Percentiles rank a stretch among this genome's conserved stretches.
These are phyloP conservation scores for Inga oerstediana DNA, from an alignment of 306 rosid species.

Conservation along the genomic window DNA sequence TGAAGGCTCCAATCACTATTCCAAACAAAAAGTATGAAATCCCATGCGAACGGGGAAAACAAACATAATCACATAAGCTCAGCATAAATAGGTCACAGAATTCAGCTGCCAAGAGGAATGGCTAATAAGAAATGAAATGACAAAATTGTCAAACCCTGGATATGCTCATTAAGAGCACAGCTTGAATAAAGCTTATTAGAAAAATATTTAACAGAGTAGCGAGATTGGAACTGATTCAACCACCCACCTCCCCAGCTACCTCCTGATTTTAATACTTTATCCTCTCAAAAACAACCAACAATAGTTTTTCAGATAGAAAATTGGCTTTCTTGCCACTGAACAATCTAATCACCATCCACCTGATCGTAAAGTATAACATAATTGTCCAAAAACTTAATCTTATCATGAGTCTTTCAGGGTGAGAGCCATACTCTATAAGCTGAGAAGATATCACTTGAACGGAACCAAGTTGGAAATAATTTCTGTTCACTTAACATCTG, in stretches of 20 bases:
- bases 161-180: not conserved
- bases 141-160: not conserved
- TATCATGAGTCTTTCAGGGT: conserved; percentile 19
- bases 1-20: too few species aligned
- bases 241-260: not conserved
- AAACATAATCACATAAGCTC: not conserved
- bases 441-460: conserved; percentile 28
- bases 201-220: not conserved
- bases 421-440: not conserved
- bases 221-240: not conserved
- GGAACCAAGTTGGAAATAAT: conserved; percentile 29
- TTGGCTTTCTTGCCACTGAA: conserved; percentile 21
- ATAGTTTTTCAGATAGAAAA: conserved; percentile 9
- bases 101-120: not conserved
- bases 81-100: not conserved
- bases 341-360: conserved; percentile 17
- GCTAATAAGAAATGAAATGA: not conserved
- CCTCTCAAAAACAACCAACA: not conserved
- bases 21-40: not conserved
- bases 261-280: conserved; percentile 15
- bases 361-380: conserved; percentile 12
- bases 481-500: conserved; percentile 14
- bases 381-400: conserved; percentile 9
- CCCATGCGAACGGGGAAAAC: not conserved
- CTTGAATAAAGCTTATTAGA: not conserved